A percentile compares a stretch with the other conserved stretches of the same genome.
Conservation (phyloP, 768 basidiomycete genomes). For the Phaffia australis region DNA sequence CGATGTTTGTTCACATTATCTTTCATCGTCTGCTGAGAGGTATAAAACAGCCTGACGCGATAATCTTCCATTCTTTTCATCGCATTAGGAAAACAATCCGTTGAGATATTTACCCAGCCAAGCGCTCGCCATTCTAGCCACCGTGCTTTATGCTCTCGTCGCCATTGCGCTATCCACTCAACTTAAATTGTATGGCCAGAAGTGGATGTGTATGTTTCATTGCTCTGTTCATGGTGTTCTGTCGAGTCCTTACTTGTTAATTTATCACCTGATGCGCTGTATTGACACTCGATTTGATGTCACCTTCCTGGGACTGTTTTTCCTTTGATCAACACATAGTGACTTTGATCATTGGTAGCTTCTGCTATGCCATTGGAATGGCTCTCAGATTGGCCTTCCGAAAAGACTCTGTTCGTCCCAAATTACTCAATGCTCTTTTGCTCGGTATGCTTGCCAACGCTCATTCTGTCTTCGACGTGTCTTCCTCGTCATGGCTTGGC, state of each 20-base stretch:
- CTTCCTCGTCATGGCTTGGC: neutral
- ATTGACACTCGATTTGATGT: neutral
- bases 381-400: slow-evolving; percentile 7
- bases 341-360: slow-evolving; percentile 10
- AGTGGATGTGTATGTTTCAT: slow-evolving; percentile 11
- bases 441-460: neutral
- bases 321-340: neutral
- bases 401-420: slow-evolving; percentile 9
- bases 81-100: slow-evolving; percentile 9
- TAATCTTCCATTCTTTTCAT: neutral
- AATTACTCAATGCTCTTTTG: neutral
- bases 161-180: neutral
- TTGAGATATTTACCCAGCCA: slow-evolving; percentile 17
- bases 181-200: slow-evolving; percentile 11
- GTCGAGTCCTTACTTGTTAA: neutral
- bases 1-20: neutral
- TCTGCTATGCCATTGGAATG: slow-evolving; percentile 19
- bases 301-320: neutral
- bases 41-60: neutral
- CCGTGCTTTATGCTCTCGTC: slow-evolving; percentile 17
- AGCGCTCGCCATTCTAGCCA: slow-evolving; percentile 8
- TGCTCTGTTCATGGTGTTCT: neutral
- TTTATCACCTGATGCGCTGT: neutral
- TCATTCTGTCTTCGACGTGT: neutral
- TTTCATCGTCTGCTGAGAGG: neutral